These are phyloP conservation scores for Candida coleopterorum DNA, from an alignment of 805 yeast genomes.

Conservation along the genomic window DNA sequence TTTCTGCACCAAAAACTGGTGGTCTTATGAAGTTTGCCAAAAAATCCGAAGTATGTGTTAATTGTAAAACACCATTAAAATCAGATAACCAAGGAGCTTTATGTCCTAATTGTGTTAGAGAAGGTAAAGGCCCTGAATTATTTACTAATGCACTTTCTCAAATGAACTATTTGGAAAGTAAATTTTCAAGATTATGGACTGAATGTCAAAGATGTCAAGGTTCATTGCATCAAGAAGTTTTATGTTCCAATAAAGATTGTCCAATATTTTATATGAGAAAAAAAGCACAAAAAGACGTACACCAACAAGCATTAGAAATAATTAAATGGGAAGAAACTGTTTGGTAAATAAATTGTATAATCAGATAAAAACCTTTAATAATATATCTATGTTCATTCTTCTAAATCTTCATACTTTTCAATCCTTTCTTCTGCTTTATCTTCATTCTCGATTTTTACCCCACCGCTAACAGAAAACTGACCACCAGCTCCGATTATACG, in stretches of 20 bases:
- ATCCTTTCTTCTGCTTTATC: slow-evolving; percentile 43
- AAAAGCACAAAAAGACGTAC: slow-evolving; percentile 72
- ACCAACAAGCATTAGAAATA: slow-evolving; percentile 52
- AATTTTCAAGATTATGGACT: slow-evolving; percentile 90
- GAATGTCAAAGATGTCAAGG: slow-evolving; percentile 98
- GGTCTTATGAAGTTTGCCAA: slow-evolving; percentile 90
- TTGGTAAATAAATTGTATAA: slow-evolving; percentile 34
- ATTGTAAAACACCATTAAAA: slow-evolving; percentile 78
- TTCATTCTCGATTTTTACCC: slow-evolving; percentile 57
- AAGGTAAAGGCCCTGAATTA: slow-evolving; percentile 70
- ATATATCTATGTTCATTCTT: slow-evolving; percentile 18
- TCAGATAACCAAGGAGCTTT: slow-evolving; percentile 60
- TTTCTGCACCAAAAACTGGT: slow-evolving; percentile 73
- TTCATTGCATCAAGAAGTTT: slow-evolving; percentile 88
- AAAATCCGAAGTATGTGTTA: slow-evolving; percentile 82
- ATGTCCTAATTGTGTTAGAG: slow-evolving; percentile 71
- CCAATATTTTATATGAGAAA: slow-evolving; percentile 97
- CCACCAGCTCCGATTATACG: slow-evolving; percentile 88
- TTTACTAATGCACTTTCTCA: slow-evolving; percentile 78
- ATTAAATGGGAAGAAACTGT: slow-evolving; percentile 59
- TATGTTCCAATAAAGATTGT: slow-evolving; percentile 94
- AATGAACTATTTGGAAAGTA: slow-evolving; percentile 74
- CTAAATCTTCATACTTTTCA: slow-evolving; percentile 50
- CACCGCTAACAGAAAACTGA: slow-evolving; percentile 89
- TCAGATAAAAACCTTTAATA: not conserved